phyloP scores from a whole-genome alignment of 768 basidiomycete species.

The Podaxis sp. region DNA sequence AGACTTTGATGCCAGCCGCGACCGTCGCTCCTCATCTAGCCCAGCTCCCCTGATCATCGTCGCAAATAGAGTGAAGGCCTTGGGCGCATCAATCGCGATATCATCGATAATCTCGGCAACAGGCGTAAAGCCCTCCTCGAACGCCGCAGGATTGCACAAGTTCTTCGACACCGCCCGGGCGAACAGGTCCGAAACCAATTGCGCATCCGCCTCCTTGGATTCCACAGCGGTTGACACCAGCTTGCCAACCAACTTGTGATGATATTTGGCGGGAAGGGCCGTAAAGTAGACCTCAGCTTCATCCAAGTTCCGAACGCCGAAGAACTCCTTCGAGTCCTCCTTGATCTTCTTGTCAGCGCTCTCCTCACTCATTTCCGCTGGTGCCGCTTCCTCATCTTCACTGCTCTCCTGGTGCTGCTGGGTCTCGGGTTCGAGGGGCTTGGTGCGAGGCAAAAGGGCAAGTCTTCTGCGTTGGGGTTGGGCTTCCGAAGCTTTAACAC shows the following conservation, averaged over 20 bases:
- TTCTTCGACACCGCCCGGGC: constrained; percentile 53
- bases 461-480: constrained; percentile 63
- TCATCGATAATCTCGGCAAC: constrained; percentile 82
- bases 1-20: constrained; percentile 58
- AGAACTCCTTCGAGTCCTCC: constrained; percentile 86
- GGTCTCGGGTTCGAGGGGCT: constrained; percentile 45
- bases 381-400: constrained; percentile 42
- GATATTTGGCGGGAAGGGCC: constrained; percentile 60
- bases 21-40: constrained; percentile 56
- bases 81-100: constrained; percentile 85
- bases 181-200: constrained; percentile 76
- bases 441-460: constrained; percentile 74
- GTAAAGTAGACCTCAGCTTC: constrained; percentile 89
- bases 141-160: constrained; percentile 50
- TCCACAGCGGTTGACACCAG: constrained; percentile 73
- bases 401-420: constrained; percentile 46
- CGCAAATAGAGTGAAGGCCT: constrained; percentile 74
- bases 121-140: constrained; percentile 72
- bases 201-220: constrained; percentile 75
- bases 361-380: constrained; percentile 53
- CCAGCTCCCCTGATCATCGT: constrained; percentile 68
- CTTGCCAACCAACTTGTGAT: constrained; percentile 66
- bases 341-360: constrained; percentile 72
- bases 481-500: constrained; percentile 36
- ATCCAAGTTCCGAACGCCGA: constrained; percentile 73